Base-by-base conservation (phyloP, 768 basidiomycete genomes). In the Leucosporidium yakuticum region DNA sequence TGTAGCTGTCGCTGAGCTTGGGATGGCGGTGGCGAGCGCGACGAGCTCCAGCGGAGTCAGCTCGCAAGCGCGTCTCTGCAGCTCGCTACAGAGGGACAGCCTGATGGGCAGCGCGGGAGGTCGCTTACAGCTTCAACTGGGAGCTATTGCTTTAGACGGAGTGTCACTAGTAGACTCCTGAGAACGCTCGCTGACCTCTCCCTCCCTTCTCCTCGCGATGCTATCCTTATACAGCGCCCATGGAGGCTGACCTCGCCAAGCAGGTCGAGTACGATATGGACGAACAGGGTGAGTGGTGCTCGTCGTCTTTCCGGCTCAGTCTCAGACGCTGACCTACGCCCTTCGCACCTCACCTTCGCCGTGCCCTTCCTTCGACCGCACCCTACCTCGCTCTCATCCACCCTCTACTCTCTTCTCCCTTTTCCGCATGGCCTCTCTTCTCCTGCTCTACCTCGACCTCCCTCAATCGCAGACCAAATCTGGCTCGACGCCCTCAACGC, bases 231-330 rank as follows among this genome's bases (percentile, higher is more conserved):
- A 29, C 63, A 72, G 70, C 96, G 75, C 95, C 95, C 0, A 81
- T 96, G 72, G 95, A 99, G 77, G 86, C 85, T 57, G 96, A 99
- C 72, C 84, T 98, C 23, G 88, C 88, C 11, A 85, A 85, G 49
- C 92, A 95, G 73, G 95, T 99, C 29, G 96, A 98, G 78, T 99
- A 99, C 81, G 96, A 98, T 77, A 98, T 99, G 93, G 96, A 98
- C 76, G 96, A 97, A 77, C 94, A 97, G 85, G 94, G 92, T 88
- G 48, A 25, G 81, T 44, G 14, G 39, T 44, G 39, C 39, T 44
- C 39, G 39, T 15, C 17, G 8, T 74, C 25, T 17, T 32, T 31
- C 50, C 49, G 29, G 49, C 51, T 71, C 29, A 39, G 25, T 15
- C 20, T 32, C 34, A n/a, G 4, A 5, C 62, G 62, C 31, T 54